Percentiles rank a stretch among this genome's conserved stretches.
phyloP scores from a whole-genome alignment of 2,329 filamentous ascomycete species.

The Scedosporium minutisporum region DNA sequence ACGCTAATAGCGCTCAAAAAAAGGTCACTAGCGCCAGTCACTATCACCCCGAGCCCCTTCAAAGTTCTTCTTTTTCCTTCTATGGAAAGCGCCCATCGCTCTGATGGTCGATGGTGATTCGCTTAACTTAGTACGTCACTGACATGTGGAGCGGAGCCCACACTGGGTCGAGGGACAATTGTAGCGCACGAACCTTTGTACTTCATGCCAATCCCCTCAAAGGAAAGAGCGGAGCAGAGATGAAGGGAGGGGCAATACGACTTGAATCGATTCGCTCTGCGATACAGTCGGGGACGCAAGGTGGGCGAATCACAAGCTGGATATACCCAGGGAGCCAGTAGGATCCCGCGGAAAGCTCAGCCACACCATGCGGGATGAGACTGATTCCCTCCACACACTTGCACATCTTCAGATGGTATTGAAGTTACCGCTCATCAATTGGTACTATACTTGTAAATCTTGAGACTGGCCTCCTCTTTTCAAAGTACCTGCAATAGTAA shows the following conservation, averaged over 20 bases:
- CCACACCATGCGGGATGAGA: conserved; percentile 4
- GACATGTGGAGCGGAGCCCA: background rate
- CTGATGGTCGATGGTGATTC: background rate
- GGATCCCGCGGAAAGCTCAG: conserved; percentile 4
- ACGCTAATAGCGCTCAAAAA: background rate
- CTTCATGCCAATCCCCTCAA: background rate
- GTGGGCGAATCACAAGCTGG: background rate
- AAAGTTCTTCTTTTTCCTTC: background rate
- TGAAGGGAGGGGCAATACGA: background rate
- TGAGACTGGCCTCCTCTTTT: no score
- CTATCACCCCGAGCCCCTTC: background rate
- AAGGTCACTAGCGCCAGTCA: background rate
- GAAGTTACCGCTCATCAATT: background rate
- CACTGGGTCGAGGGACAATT: background rate
- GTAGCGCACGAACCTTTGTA: no score
- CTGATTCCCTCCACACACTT: background rate
- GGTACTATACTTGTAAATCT: no score
- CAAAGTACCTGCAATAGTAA: no score
- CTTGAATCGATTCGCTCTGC: background rate
- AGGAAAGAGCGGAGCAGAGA: background rate
- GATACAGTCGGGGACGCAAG: background rate
- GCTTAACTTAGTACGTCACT: background rate
- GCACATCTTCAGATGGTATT: background rate
- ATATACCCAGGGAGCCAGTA: background rate
- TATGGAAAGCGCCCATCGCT: background rate